phyloP scores from a whole-genome alignment of 306 rosid genomes.

The Biancaea sappan region DNA sequence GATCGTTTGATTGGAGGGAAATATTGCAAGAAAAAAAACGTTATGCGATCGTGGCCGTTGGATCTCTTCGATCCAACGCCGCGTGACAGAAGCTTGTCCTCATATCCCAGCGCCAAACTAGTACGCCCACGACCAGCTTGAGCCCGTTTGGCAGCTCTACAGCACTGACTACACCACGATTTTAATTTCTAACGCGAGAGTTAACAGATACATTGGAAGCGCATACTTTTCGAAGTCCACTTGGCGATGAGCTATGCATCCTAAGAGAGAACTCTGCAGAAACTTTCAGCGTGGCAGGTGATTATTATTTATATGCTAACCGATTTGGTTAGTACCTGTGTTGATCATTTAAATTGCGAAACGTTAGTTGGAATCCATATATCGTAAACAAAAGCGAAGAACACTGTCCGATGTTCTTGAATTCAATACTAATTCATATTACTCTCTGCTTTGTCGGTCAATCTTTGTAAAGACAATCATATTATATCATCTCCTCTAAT shows the following conservation, averaged over 20 bases:
- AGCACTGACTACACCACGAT: too few relatives aligned
- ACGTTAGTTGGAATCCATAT: neutral
- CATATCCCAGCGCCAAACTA: too few relatives aligned
- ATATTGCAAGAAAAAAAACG: too few relatives aligned
- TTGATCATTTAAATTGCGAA: neutral
- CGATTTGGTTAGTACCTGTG: neutral
- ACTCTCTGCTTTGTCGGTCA: neutral
- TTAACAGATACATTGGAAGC: neutral
- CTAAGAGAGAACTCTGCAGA: constrained; percentile 50
- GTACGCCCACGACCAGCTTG: too few relatives aligned
- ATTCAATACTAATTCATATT: neutral
- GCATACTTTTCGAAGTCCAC: neutral
- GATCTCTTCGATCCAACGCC: too few relatives aligned
- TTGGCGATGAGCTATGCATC: constrained; percentile 1
- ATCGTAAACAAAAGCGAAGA: too few relatives aligned
- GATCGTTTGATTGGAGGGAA: too few relatives aligned
- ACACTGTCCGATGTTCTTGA: neutral
- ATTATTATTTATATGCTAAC: neutral
- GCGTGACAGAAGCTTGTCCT: too few relatives aligned
- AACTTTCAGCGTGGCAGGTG: constrained; percentile 71
- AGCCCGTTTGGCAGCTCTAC: too few relatives aligned
- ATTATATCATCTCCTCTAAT: neutral
- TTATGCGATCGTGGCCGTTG: too few relatives aligned
- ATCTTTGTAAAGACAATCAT: neutral
- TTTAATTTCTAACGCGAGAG: neutral